These are phyloP conservation scores for Rhodocollybia butyracea DNA, from an alignment of 768 basidiomycete genomes.

Conservation along the genomic window DNA sequence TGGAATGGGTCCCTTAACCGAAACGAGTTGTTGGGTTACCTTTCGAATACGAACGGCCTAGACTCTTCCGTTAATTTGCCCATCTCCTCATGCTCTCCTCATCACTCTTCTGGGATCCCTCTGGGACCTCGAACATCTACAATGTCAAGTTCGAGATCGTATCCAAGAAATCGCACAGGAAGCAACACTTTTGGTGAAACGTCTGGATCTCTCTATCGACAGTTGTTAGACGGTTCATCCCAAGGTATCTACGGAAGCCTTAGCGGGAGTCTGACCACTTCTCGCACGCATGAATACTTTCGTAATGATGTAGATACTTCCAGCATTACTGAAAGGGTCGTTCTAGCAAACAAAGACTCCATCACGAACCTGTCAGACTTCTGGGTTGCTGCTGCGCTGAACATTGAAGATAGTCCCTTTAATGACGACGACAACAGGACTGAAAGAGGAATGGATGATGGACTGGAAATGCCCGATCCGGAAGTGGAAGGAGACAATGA, in stretches of 20 bases:
- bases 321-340: conserved; percentile 84
- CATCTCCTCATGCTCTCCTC: not conserved
- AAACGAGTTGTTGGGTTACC: too few relatives aligned
- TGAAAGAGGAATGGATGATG: not conserved
- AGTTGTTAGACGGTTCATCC: not conserved
- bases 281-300: not conserved
- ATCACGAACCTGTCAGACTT: conserved; percentile 93
- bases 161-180: not conserved
- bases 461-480: not conserved
- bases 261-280: not conserved
- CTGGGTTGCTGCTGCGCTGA: conserved; percentile 98
- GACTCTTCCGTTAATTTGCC: not conserved
- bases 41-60: not conserved
- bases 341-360: conserved; percentile 93
- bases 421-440: conserved; percentile 27
- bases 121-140: conserved; percentile 1
- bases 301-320: not conserved
- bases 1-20: not conserved
- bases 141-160: not conserved
- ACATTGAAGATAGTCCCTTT: conserved; percentile 88
- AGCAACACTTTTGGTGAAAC: not conserved
- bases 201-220: not conserved
- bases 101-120: not conserved
- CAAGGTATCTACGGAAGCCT: not conserved
- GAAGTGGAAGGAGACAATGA: not conserved